phyloP scores from a whole-genome alignment of 2,329 filamentous ascomycete species.

The Sordariomycetes sp. region DNA sequence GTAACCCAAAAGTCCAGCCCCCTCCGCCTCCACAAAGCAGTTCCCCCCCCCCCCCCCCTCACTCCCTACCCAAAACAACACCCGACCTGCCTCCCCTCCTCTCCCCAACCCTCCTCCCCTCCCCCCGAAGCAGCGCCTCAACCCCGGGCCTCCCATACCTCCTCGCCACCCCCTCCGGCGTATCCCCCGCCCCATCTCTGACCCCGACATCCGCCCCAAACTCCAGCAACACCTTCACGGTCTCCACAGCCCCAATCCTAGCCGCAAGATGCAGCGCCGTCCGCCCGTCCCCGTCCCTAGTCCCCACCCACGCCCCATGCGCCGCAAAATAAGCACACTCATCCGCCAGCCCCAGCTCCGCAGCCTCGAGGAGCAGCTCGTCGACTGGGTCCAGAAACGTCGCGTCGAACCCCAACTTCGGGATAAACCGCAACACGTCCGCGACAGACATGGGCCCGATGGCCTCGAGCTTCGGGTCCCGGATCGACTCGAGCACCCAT shows the following conservation, averaged over 20 bases:
- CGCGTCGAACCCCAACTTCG: background rate
- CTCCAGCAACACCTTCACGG: background rate
- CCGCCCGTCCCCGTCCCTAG: background rate
- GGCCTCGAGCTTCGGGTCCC: background rate
- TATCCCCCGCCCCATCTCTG: background rate
- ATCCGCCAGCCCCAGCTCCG: background rate
- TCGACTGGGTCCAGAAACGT: background rate
- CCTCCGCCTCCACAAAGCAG: too few relatives aligned
- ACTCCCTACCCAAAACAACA: background rate
- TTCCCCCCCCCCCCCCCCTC: too few relatives aligned
- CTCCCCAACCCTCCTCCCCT: background rate
- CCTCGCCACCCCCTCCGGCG: background rate
- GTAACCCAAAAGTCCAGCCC: too few relatives aligned
- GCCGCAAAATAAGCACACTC: background rate
- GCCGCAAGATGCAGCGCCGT: slow-evolving; percentile 3
- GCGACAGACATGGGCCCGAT: slow-evolving; percentile 1
- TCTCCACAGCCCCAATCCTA: background rate
- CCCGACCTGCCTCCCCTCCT: background rate
- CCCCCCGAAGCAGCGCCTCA: background rate
- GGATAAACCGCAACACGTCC: slow-evolving; percentile 1
- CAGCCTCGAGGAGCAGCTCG: slow-evolving; percentile 2
- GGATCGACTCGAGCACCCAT: background rate
- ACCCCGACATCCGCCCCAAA: background rate
- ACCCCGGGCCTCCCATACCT: background rate
- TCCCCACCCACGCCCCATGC: background rate